Evolutionary conservation across 768 basidiomycete genomes (phyloP).

Genomic region (Mycena metata): DNA sequence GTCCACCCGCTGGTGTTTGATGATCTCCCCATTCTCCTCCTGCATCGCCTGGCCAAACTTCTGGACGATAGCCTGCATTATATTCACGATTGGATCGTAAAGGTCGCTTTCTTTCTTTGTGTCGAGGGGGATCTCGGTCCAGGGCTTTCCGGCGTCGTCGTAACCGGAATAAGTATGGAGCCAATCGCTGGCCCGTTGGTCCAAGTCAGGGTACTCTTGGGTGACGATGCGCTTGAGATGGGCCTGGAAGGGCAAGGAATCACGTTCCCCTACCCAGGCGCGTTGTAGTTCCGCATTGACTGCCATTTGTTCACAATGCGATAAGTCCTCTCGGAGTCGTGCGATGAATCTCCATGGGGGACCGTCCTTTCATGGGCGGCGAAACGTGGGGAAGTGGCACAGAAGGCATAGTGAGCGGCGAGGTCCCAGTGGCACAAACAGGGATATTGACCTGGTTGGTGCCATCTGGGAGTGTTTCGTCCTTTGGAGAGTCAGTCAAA

Average conservation of each 20-base stretch:
- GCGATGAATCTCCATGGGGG: too few species aligned
- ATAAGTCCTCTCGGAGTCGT: too few species aligned
- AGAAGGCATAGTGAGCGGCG: too few species aligned
- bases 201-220: not conserved
- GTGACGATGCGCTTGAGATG: not conserved
- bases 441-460: too few species aligned
- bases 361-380: too few species aligned
- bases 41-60: not conserved
- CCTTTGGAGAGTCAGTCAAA: too few species aligned
- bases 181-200: not conserved
- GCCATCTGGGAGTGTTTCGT: too few species aligned
- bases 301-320: not conserved
- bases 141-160: not conserved
- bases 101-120: not conserved
- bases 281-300: not conserved
- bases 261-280: constrained; percentile 7
- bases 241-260: not conserved
- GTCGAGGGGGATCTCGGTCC: not conserved
- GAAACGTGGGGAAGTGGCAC: too few species aligned
- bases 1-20: not conserved
- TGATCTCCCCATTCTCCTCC: not conserved
- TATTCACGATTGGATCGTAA: not conserved
- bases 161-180: constrained; percentile 2
- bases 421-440: too few species aligned
- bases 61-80: not conserved